These are phyloP conservation scores for Macrocybe gigantea DNA, from an alignment of 768 basidiomycete species.

Conservation along the genomic window DNA sequence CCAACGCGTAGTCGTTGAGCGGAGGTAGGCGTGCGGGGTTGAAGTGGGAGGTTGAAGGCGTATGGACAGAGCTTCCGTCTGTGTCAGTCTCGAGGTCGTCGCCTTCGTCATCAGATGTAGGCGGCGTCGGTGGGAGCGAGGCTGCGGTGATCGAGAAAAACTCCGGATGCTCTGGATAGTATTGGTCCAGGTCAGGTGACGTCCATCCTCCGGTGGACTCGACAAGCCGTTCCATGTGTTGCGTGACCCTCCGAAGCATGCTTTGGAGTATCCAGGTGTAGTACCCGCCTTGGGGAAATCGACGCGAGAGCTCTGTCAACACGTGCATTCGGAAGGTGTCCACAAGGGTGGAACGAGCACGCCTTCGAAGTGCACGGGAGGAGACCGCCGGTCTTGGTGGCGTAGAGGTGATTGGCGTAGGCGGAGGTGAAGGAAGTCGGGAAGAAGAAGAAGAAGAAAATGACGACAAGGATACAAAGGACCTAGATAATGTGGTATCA, in stretches of 20 bases:
- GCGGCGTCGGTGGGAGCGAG: conserved; percentile 23
- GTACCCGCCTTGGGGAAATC: conserved; percentile 34
- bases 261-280: conserved; percentile 50
- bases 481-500: conserved; percentile 5
- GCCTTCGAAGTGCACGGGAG: conserved; percentile 44
- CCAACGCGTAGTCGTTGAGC: too few relatives aligned
- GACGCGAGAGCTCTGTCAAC: conserved; percentile 41
- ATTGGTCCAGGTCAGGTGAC: conserved; percentile 5
- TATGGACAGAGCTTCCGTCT: conserved; percentile 44
- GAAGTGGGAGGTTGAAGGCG: conserved; percentile 31
- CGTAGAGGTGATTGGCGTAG: conserved; percentile 19
- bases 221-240: conserved; percentile 35
- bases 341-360: conserved; percentile 62
- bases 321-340: conserved; percentile 63
- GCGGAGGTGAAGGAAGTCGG: conserved; percentile 23
- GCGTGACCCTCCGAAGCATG: conserved; percentile 41
- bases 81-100: conserved; percentile 32
- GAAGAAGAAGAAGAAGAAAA: conserved; percentile 25
- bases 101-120: conserved; percentile 36
- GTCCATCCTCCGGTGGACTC: conserved; percentile 24
- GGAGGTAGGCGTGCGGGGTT: conserved; percentile 4
- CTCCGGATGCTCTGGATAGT: conserved; percentile 15
- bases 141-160: conserved; percentile 24
- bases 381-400: conserved; percentile 19
- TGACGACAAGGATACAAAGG: conserved; percentile 15